Base-by-base conservation (phyloP, 768 basidiomycete genomes). In the Amylocystis lapponica region DNA sequence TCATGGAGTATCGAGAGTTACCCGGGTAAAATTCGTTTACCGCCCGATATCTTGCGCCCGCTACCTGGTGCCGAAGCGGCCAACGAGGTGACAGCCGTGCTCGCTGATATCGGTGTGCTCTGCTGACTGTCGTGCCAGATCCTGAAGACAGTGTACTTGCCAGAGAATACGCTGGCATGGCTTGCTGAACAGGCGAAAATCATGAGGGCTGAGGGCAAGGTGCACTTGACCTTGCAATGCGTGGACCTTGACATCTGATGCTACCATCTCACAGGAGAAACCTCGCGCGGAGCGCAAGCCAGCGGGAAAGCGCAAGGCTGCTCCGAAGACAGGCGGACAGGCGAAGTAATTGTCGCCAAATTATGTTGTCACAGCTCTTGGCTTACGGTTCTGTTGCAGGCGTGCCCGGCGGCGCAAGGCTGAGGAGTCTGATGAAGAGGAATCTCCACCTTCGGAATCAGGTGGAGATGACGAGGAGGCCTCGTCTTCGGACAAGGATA, bases 21-120 rank as follows among this genome's bases (percentile, higher is more conserved):
- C 60, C 91, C 90, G 1, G 87, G 83, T 5, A 85, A 85, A 57
- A 64, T 94, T 33, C 76, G 78, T 50, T 62, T 97, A 16, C 95
- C 93, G 0, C 57, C 71, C 12, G 93, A 96, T 58, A 88, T 96
- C 36, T 74, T 98, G 47, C 75, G 79, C 22, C 66, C 81, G 2
- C 67, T 93, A 36, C 80, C 83, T 1, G 80, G 64, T 50, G 60
- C 74, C 3, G 88, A 86, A 33, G 76, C 76, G 0, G 76, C 76
- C 1, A 78, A 79, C 45, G 72, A 82, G 74, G 88, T 79, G 34
- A 22, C 11, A 26, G 22, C 23, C 27, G 2, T 19, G 17, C 29
- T 37, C 21, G 17, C 9, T 19, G 31, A 27, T 27, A 37, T 25
- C 29, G 20, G 17, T 11, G 21, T 9, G n/a, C n/a, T n/a, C n/a